Evolutionary conservation across 345 rosid genomes (phyloP).

Genomic region (Salix exigua): DNA sequence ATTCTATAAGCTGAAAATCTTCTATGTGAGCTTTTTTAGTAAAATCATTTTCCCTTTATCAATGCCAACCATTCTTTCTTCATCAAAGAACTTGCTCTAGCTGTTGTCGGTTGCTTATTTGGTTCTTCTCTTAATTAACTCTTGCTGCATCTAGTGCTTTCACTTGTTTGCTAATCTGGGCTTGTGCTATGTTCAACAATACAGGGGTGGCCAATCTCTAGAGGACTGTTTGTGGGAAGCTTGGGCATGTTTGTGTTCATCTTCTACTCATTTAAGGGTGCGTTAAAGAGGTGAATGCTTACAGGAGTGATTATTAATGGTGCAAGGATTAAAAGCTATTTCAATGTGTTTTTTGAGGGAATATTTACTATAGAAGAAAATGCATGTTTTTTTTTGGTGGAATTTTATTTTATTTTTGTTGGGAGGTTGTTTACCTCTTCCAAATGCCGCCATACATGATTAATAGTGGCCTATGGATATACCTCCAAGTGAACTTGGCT

Average conservation of each 20-base stretch:
- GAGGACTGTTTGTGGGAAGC: slow-evolving; percentile 99
- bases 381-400: not conserved
- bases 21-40: not conserved
- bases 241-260: slow-evolving; percentile 92
- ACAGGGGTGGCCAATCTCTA: slow-evolving; percentile 61
- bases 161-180: slow-evolving; percentile 9
- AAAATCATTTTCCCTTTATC: not conserved
- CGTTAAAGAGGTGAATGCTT: not conserved
- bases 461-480: not conserved
- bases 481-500: no score
- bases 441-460: not conserved
- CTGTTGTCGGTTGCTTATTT: not conserved
- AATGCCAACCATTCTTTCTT: not conserved
- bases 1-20: slow-evolving; percentile 3
- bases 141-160: not conserved
- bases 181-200: slow-evolving; percentile 17
- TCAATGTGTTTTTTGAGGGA: not conserved
- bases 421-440: not conserved
- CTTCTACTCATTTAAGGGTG: slow-evolving; percentile 86
- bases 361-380: not conserved
- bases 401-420: no score
- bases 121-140: not conserved
- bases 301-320: not conserved
- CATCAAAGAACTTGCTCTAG: not conserved
- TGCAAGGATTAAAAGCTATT: not conserved